Evolutionary conservation across 371 early-diverging fungal species (phyloP), one percentile per base, ranked within the genome.

Genomic region (Mucor irregularis): DNA sequence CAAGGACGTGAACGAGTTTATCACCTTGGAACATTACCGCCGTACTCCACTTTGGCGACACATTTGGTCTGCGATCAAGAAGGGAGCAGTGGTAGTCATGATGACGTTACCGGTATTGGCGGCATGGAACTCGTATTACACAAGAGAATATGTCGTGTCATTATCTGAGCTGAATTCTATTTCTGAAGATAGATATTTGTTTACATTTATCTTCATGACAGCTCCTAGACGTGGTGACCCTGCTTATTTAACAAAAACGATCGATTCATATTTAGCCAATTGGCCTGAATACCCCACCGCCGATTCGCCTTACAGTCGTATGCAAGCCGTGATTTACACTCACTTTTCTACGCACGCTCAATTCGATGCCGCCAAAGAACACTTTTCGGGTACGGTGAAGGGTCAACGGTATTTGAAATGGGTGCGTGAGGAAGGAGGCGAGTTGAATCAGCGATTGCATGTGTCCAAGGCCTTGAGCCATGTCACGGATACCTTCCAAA

Each of bases 241-340:
- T 6, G 69, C 74, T 17, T 81, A 77, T 19, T 60, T 85, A 16
- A 68, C 74, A 7, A 58, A 70, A 19, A 83, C 83, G 0, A 60
- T 85, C 0, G 63, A 76, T 5, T 81, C 82, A 1, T 85, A 83
- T 47, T 62, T 85, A 16, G 56, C 53, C n/a, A 72, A 81, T 43
- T 83, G 82, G 75, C 79, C 80, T 8, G 65, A 57, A 4, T 58
- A 78, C 24, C 83, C 81, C 8, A 58, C 60, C 0, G 62, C 69
- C 1, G 63, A 62, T 17, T 78, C 80, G 5, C 71, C 83, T 16
- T 81, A 82, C 47, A 53, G 61, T 31, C 73, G 82, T 33, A 70
- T 81, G 26, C 78, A 81, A 53, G 74, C 80, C 22, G 65, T 81
- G n/a, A 74, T 83, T 4, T 85, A 85, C 49, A 85, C 85, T 13